These are phyloP conservation scores for Calocybe gambosa DNA, from an alignment of 1,284 basidiomycete species.

Conservation along the genomic window DNA sequence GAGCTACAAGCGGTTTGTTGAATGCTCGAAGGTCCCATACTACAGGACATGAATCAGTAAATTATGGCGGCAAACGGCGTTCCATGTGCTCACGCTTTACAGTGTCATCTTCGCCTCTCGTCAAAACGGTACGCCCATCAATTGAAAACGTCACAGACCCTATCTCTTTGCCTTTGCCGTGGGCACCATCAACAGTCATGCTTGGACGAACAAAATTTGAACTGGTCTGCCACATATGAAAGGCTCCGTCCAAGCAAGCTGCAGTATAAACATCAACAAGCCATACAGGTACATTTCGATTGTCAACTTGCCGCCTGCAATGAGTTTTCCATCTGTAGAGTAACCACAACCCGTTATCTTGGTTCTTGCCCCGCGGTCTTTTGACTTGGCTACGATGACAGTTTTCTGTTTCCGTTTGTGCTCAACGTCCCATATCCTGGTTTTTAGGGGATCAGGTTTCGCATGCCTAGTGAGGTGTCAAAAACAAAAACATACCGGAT, in stretches of 20 bases:
- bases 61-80: constrained; percentile 2
- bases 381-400: constrained; percentile 94
- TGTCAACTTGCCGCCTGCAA: constrained; percentile 69
- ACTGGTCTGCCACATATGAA: constrained; percentile 91
- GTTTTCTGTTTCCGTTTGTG: constrained; percentile 86
- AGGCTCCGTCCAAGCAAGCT: constrained; percentile 87
- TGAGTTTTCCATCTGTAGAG: constrained; percentile 78
- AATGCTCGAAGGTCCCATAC: constrained; percentile 93
- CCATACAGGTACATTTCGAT: constrained; percentile 9
- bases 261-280: constrained; percentile 12
- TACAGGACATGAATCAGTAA: constrained; percentile 29
- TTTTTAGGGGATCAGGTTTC: background rate
- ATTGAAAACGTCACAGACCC: constrained; percentile 81
- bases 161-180: constrained; percentile 76
- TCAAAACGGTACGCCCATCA: constrained; percentile 77
- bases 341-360: constrained; percentile 87
- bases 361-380: constrained; percentile 91
- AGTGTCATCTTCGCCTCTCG: constrained; percentile 88
- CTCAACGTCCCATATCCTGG: constrained; percentile 89
- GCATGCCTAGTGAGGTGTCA: background rate
- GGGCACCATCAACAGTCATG: constrained; percentile 80
- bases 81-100: constrained; percentile 71
- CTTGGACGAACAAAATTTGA: constrained; percentile 91
- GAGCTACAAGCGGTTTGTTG: constrained; percentile 77
- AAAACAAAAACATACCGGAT: constrained; percentile 57